phyloP scores from a whole-genome alignment of 805 yeast species.

The Metschnikowia continentalis region DNA sequence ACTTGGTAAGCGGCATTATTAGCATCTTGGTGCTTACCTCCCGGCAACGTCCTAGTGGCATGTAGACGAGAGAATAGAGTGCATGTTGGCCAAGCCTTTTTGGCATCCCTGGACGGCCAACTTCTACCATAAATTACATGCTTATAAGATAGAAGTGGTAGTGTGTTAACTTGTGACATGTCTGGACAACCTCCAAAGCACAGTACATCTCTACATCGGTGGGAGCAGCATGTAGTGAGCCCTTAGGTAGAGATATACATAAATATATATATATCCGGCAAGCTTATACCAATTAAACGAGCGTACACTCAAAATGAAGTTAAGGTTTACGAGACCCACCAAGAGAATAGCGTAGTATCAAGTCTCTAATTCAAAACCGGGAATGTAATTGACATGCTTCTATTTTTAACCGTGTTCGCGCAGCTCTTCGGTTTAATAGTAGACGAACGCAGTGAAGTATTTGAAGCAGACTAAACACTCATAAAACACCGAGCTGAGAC shows the following conservation, averaged over 20 bases:
- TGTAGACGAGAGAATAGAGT: neutral
- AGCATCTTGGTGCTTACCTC: neutral
- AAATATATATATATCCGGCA: no score
- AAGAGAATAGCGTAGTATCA: neutral
- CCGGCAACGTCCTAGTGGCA: neutral
- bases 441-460: neutral
- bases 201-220: no score
- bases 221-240: no score
- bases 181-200: no score
- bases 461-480: neutral
- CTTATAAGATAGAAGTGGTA: neutral
- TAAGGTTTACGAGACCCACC: neutral
- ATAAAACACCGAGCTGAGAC: neutral
- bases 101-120: neutral
- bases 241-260: no score
- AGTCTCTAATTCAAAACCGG: neutral
- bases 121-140: neutral
- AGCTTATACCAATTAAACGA: neutral
- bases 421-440: neutral
- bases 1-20: neutral
- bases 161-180: no score
- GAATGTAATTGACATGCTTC: neutral
- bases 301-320: neutral
- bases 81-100: neutral
- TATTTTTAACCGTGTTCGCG: neutral